Percentiles rank a stretch among this genome's conserved stretches.
Evolutionary conservation across 345 rosid genomes (phyloP).

Genomic region (Iberis pinnata): DNA sequence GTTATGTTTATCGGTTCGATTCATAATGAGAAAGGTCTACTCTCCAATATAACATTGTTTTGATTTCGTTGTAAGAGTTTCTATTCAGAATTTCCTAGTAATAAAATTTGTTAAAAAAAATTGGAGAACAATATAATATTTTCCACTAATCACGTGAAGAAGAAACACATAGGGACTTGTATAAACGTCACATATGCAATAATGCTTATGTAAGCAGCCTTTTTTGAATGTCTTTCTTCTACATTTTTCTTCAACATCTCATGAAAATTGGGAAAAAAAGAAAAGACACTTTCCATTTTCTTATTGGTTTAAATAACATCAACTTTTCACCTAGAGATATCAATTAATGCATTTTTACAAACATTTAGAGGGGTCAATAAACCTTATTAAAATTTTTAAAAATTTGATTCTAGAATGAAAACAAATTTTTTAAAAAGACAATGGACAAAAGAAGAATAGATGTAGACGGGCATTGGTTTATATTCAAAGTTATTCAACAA

Average conservation of each 20-base stretch:
- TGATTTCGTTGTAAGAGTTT: too few relatives aligned
- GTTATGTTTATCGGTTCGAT: too few relatives aligned
- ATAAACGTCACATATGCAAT: constrained; percentile 21
- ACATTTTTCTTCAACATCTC: constrained; percentile 6
- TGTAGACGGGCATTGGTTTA: constrained; percentile 14
- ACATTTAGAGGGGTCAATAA: too few relatives aligned
- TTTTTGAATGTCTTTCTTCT: constrained; percentile 7
- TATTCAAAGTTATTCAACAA: constrained; percentile 29
- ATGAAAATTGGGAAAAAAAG: background rate
- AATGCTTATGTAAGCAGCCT: constrained; percentile 27
- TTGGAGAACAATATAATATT: background rate
- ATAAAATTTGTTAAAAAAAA: too few relatives aligned
- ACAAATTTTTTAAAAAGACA: background rate
- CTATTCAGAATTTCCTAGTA: too few relatives aligned
- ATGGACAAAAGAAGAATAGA: background rate
- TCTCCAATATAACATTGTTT: too few relatives aligned
- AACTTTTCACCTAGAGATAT: constrained; percentile 12
- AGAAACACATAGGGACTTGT: constrained; percentile 3
- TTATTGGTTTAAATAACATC: background rate
- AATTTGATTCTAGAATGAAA: background rate
- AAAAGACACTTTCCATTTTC: constrained; percentile 11
- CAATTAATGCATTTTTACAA: background rate
- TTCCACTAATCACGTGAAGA: constrained; percentile 14
- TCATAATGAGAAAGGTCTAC: too few relatives aligned
- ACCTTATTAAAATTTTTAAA: too few relatives aligned